Conservation (phyloP, 345 rosid species). For the Limnanthes douglasii region DNA sequence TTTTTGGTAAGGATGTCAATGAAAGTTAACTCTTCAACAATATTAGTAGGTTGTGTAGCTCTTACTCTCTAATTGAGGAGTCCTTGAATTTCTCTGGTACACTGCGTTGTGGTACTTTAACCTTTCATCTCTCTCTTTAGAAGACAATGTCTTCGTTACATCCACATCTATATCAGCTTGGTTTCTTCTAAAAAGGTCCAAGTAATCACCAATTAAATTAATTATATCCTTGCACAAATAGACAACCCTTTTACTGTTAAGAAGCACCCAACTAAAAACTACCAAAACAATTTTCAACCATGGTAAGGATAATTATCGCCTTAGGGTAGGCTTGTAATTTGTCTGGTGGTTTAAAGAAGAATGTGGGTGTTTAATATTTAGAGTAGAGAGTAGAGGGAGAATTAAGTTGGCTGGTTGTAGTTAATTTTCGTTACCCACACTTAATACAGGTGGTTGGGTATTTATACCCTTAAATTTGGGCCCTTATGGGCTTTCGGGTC, state of each 20-base stretch:
- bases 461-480: too few relatives aligned
- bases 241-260: constrained; percentile 5
- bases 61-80: constrained; percentile 37
- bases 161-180: constrained; percentile 79
- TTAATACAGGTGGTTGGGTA: too few relatives aligned
- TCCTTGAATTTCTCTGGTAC: constrained; percentile 19
- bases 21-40: constrained; percentile 14
- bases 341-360: too few relatives aligned
- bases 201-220: constrained; percentile 80
- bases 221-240: constrained; percentile 73
- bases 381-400: too few relatives aligned
- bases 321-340: too few relatives aligned
- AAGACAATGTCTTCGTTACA: constrained; percentile 75
- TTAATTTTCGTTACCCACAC: too few relatives aligned
- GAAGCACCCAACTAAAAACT: constrained; percentile 1
- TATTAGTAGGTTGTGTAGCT: constrained; percentile 48
- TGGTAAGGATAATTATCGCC: too few relatives aligned
- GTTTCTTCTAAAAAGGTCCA: constrained; percentile 86
- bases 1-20: not conserved
- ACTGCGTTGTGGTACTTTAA: constrained; percentile 53
- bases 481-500: too few relatives aligned
- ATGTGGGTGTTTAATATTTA: too few relatives aligned
- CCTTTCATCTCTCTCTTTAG: constrained; percentile 90
- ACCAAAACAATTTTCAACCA: not conserved
- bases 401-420: too few relatives aligned